Evolutionary conservation across 2,329 filamentous ascomycete genomes (phyloP).

Genomic region (Scortechinia acanthostroma): DNA sequence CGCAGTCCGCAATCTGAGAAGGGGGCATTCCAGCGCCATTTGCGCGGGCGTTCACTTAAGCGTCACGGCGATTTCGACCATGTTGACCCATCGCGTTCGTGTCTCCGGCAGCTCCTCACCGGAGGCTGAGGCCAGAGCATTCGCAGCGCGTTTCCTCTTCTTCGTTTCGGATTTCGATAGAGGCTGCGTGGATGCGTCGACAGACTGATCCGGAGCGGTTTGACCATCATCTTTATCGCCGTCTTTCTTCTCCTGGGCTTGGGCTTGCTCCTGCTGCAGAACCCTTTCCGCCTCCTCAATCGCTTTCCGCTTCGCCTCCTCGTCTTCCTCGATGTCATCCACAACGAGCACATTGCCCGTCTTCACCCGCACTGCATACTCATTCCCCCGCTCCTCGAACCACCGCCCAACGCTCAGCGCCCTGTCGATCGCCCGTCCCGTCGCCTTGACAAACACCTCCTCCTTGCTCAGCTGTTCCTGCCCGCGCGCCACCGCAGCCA

Average conservation of each 20-base stretch:
- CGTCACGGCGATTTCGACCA: constrained; percentile 8
- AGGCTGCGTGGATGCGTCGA: no score
- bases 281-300: constrained; percentile 7
- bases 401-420: constrained; percentile 43
- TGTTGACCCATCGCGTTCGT: constrained; percentile 8
- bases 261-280: neutral
- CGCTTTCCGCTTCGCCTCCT: constrained; percentile 5
- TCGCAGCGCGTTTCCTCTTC: constrained; percentile 11
- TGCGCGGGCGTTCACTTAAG: constrained; percentile 4
- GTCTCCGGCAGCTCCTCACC: constrained; percentile 9
- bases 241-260: constrained; percentile 1
- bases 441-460: constrained; percentile 48
- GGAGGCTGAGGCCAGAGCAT: constrained; percentile 8
- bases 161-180: constrained; percentile 13
- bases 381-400: constrained; percentile 42
- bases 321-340: constrained; percentile 45
- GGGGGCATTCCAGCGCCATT: no score
- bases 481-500: constrained; percentile 17
- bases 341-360: constrained; percentile 48
- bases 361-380: constrained; percentile 38
- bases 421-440: constrained; percentile 48
- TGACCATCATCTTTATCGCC: constrained; percentile 3
- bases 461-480: constrained; percentile 28
- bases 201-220: neutral
- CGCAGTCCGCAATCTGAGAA: no score